Evolutionary conservation across 768 basidiomycete species (phyloP).

Genomic region (Rhodotorula diobovata): DNA sequence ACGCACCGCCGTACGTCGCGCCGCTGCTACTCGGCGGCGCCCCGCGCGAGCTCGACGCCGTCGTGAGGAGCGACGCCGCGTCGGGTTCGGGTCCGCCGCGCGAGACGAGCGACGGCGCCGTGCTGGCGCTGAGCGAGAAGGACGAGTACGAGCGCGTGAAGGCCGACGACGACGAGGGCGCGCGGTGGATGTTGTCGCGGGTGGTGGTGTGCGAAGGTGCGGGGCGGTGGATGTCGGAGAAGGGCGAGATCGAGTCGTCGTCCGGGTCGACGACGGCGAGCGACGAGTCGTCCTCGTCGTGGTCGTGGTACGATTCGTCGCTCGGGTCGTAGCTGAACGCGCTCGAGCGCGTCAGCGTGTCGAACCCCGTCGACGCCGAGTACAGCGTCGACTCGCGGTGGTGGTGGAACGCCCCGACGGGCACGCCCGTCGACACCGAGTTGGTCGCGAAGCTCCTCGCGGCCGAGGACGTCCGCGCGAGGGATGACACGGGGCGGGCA

Average conservation of each 20-base stretch:
- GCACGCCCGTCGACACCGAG: conserved; percentile 27
- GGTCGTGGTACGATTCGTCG: neutral
- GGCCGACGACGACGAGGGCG: neutral
- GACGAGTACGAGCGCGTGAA: neutral
- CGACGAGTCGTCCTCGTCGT: neutral
- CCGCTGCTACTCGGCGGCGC: conserved; percentile 26
- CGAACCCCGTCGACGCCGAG: conserved; percentile 12
- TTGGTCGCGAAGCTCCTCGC: conserved; percentile 29
- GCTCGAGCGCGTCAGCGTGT: conserved; percentile 13
- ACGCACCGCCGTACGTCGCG: conserved; percentile 25
- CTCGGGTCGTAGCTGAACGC: conserved; percentile 14
- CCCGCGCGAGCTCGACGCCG: neutral
- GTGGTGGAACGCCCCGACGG: neutral
- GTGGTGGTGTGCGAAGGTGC: neutral
- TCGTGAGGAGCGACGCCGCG: conserved; percentile 1
- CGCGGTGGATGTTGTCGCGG: conserved; percentile 25
- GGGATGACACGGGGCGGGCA: conserved; percentile 2
- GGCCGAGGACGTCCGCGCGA: conserved; percentile 9
- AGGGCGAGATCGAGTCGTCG: conserved; percentile 27
- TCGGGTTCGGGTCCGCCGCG: neutral
- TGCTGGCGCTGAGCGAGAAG: conserved; percentile 9
- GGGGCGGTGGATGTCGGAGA: conserved; percentile 30
- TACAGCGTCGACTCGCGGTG: neutral
- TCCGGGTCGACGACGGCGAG: neutral
- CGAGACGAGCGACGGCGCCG: neutral